Evolutionary conservation across 2,329 filamentous ascomycete genomes (phyloP).

Genomic region (Colletotrichum agaves): DNA sequence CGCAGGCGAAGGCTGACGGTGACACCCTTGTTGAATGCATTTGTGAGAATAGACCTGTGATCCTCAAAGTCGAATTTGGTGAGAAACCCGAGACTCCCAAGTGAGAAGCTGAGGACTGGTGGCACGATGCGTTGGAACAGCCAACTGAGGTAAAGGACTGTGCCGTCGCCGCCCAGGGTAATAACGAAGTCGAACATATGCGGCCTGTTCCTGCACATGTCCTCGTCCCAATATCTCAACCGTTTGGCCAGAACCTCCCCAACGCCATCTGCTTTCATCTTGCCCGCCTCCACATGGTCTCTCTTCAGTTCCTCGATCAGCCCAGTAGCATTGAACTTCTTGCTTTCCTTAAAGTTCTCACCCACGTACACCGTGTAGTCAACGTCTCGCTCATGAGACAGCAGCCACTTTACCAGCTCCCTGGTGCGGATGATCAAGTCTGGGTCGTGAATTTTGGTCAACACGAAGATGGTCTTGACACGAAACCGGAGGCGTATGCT

Average conservation of each 20-base stretch:
- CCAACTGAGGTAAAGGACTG: conserved; percentile 95
- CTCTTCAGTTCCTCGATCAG: conserved; percentile 70
- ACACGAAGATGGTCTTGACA: conserved; percentile 84
- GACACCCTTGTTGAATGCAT: conserved; percentile 83
- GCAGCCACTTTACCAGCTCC: conserved; percentile 82
- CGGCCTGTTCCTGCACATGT: conserved; percentile 80
- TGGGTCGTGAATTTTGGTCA: conserved; percentile 92
- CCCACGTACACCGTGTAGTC: conserved; percentile 87
- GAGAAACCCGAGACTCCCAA: conserved; percentile 93
- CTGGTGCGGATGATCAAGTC: conserved; percentile 81
- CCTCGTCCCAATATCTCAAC: conserved; percentile 84
- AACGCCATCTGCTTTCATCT: conserved; percentile 48
- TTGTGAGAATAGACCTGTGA: conserved; percentile 74
- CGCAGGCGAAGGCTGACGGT: conserved; percentile 87
- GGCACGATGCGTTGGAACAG: conserved; percentile 96
- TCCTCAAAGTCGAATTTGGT: conserved; percentile 95
- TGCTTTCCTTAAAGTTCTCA: conserved; percentile 75
- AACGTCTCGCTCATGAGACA: conserved; percentile 74
- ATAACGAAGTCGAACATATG: conserved; percentile 95
- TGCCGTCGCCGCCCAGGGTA: conserved; percentile 94
- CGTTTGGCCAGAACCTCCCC: conserved; percentile 57
- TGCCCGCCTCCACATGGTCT: conserved; percentile 52
- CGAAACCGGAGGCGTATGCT: conserved; percentile 85
- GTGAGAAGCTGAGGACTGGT: conserved; percentile 88
- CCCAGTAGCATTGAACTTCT: conserved; percentile 77